These are phyloP conservation scores for Lentithecium fluviatile DNA, from an alignment of 495 filamentous ascomycete genomes.

Conservation along the genomic window DNA sequence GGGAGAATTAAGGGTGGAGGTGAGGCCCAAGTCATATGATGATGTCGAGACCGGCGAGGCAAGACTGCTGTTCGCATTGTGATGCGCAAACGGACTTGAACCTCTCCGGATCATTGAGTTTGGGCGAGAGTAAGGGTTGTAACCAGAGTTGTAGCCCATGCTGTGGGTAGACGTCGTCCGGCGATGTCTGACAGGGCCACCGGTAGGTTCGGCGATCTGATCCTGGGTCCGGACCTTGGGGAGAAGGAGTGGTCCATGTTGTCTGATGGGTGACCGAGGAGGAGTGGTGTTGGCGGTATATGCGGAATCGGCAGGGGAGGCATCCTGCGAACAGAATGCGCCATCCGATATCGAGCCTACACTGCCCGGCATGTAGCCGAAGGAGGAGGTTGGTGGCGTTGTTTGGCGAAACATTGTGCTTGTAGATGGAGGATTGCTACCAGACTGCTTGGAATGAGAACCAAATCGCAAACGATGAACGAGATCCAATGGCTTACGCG, in stretches of 20 bases:
- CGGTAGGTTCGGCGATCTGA: slow-evolving; percentile 63
- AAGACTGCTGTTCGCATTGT: slow-evolving; percentile 47
- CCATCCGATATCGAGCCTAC: slow-evolving; percentile 51
- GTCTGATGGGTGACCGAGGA: slow-evolving; percentile 64
- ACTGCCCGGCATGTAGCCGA: slow-evolving; percentile 36
- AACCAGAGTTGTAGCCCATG: slow-evolving; percentile 49
- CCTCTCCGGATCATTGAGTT: slow-evolving; percentile 53
- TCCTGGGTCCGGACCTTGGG: slow-evolving; percentile 87
- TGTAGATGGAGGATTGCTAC: slow-evolving; percentile 22
- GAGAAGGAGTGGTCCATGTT: slow-evolving; percentile 77
- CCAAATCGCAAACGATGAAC: slow-evolving; percentile 2
- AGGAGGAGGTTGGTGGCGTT: slow-evolving; percentile 39
- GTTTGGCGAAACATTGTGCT: slow-evolving; percentile 41
- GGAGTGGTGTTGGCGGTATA: slow-evolving; percentile 73
- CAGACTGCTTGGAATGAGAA: slow-evolving; percentile 29
- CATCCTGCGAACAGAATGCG: slow-evolving; percentile 56
- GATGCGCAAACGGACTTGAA: slow-evolving; percentile 60
- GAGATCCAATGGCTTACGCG: slow-evolving; percentile 34
- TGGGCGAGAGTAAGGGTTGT: slow-evolving; percentile 46
- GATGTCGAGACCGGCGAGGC: slow-evolving; percentile 54
- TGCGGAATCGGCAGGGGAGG: slow-evolving; percentile 77
- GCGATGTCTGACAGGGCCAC: slow-evolving; percentile 51
- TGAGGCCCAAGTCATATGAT: slow-evolving; percentile 40
- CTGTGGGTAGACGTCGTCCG: slow-evolving; percentile 58
- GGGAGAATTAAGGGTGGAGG: slow-evolving; percentile 63